phyloP scores from a whole-genome alignment of 768 basidiomycete species.

The Panaeolus papilionaceus region DNA sequence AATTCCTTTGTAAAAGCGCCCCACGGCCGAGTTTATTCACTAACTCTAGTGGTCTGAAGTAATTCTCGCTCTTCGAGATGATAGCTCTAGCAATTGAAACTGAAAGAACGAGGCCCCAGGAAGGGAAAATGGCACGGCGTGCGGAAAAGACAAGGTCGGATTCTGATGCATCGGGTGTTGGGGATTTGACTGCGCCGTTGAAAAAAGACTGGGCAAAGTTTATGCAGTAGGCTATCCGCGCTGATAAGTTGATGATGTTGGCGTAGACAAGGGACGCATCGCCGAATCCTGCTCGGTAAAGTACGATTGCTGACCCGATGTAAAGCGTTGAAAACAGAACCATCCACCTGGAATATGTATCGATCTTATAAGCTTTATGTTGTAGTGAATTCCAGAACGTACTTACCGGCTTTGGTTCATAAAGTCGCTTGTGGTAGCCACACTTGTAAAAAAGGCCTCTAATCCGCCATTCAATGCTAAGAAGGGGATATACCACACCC shows the following conservation, averaged over 20 bases:
- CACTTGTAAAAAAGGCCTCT: conserved; percentile 89
- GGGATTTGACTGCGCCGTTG: conserved; percentile 24
- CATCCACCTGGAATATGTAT: conserved; percentile 64
- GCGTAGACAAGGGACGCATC: conserved; percentile 79
- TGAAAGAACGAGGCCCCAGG: conserved; percentile 28
- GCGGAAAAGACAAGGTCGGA: conserved; percentile 24
- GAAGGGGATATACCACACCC: conserved; percentile 89
- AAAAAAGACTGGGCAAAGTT: conserved; percentile 59
- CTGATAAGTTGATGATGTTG: conserved; percentile 71
- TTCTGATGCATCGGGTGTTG: conserved; percentile 20
- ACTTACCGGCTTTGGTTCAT: conserved; percentile 68
- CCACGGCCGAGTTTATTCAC: conserved; percentile 29
- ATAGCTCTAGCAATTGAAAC: conserved; percentile 31
- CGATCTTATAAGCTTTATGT: conserved; percentile 16
- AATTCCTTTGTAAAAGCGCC: conserved; percentile 32
- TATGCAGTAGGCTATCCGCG: conserved; percentile 67
- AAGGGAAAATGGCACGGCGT: conserved; percentile 35
- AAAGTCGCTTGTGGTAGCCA: conserved; percentile 71
- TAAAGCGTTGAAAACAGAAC: conserved; percentile 76
- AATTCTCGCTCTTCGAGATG: conserved; percentile 34
- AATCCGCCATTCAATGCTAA: conserved; percentile 90
- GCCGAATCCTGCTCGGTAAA: conserved; percentile 57
- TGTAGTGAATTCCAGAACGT: not conserved
- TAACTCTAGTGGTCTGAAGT: conserved; percentile 28
- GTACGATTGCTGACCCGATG: conserved; percentile 53